phyloP scores from a whole-genome alignment of 2,329 filamentous ascomycete genomes.

The Paecilomyces fulvus region DNA sequence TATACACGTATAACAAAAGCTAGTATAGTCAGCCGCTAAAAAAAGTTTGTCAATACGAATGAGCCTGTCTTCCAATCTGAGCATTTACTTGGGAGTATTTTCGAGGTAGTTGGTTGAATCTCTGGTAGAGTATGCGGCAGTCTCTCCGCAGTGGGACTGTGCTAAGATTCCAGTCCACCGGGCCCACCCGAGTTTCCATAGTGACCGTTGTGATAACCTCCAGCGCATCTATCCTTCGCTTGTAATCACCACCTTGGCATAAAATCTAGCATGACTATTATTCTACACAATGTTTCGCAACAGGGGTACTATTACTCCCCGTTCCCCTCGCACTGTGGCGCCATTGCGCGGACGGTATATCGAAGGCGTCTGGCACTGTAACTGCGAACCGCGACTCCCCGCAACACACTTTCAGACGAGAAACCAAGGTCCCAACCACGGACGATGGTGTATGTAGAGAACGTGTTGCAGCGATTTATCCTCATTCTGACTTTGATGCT shows the following conservation, averaged over 20 bases:
- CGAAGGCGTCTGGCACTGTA: constrained; percentile 44
- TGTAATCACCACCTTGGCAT: background rate
- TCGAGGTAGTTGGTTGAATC: no score
- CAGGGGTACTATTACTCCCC: constrained; percentile 12
- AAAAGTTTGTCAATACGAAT: no score
- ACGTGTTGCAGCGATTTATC: background rate
- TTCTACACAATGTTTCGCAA: constrained; percentile 17
- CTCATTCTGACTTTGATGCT: constrained; percentile 2
- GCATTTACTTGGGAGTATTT: no score
- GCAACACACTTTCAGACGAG: constrained; percentile 49
- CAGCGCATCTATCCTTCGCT: background rate
- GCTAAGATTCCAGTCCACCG: background rate
- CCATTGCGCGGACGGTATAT: constrained; percentile 32
- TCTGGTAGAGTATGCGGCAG: no score
- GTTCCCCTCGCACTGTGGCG: constrained; percentile 6
- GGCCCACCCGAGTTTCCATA: background rate
- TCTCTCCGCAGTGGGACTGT: background rate
- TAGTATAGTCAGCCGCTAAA: no score
- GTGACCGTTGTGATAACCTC: background rate
- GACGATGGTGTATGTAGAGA: constrained; percentile 41
- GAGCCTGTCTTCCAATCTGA: no score
- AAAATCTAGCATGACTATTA: background rate
- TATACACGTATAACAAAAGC: no score
- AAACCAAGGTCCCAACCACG: constrained; percentile 49
- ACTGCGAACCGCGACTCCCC: constrained; percentile 47